Percentiles rank a stretch among this genome's conserved stretches.
Conservation (phyloP, 2,329 filamentous ascomycete genomes). For the Paraconiothyrium sp. region DNA sequence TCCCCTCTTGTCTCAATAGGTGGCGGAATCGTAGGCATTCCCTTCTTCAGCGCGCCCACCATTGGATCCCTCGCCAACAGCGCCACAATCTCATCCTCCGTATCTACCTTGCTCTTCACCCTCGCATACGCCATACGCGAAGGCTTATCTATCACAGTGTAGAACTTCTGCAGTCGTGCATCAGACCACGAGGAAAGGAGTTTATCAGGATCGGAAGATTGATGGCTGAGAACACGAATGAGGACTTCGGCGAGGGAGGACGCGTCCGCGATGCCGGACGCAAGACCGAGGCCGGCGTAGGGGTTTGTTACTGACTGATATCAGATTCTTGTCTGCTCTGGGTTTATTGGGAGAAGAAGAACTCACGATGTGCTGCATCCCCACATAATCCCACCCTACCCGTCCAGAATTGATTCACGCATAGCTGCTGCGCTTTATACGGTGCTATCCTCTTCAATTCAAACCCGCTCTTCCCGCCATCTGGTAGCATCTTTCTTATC, state of each 20-base stretch:
- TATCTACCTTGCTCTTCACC: slow-evolving; percentile 38
- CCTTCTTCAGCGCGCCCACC: slow-evolving; percentile 40
- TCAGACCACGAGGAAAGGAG: slow-evolving; percentile 49
- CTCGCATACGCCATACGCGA: slow-evolving; percentile 39
- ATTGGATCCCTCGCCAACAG: slow-evolving; percentile 39
- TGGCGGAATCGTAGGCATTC: slow-evolving; percentile 43
- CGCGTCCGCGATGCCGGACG: slow-evolving; percentile 47
- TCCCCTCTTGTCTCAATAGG: slow-evolving; percentile 36
- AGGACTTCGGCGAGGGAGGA: slow-evolving; percentile 42
- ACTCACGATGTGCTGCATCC: slow-evolving; percentile 51
- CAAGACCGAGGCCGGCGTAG: slow-evolving; percentile 49
- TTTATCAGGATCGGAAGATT: slow-evolving; percentile 26
- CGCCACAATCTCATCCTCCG: slow-evolving; percentile 33
- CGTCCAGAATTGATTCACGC: slow-evolving; percentile 42
- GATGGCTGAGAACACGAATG: slow-evolving; percentile 30
- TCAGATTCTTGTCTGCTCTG: neutral
- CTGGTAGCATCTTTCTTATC: slow-evolving; percentile 42
- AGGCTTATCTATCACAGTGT: slow-evolving; percentile 46
- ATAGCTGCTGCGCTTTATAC: slow-evolving; percentile 55
- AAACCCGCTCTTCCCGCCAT: slow-evolving; percentile 31
- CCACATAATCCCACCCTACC: slow-evolving; percentile 49
- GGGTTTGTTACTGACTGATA: slow-evolving; percentile 44
- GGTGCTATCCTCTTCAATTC: slow-evolving; percentile 48
- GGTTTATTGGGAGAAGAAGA: neutral
- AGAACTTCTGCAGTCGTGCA: slow-evolving; percentile 47